Base-by-base conservation (phyloP, 75 land plant genomes). In the Pinus albicaulis region DNA sequence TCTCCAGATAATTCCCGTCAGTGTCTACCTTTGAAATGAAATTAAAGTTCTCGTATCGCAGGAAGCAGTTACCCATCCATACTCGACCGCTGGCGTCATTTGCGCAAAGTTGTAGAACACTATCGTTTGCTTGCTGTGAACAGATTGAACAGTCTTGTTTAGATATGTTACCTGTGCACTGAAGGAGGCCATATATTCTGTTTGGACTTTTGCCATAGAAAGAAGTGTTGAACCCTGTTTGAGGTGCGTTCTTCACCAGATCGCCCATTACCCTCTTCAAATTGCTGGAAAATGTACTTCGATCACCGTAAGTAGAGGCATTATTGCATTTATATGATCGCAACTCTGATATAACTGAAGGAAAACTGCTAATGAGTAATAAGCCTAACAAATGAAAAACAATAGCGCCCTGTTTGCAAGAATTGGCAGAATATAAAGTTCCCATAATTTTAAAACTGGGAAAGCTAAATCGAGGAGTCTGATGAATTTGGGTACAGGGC, bases 151-250 rank as follows among this genome's bases (percentile, higher is more conserved):
- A 64, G 2, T 64, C 34, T 16, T 16, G 8, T 31, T 34, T 2
- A 1, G 68, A 64, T 31, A 31, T 16, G 17, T 64, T 64, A 0
- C 8, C 68, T 0, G 7, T 64, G 34, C 38, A 64, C 68, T 64
- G 68, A 3, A 64, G 20, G 19, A 64, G 38, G 7, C 68, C 68
- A 31, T 64, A 31, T 38, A 31, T 36, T 11, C 34, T 28, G 7
- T 64, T 64, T 7, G n/a, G 38, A 16, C 20, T 28, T 16, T 31
- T 20, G 2, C 68, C 68, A 31, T 16, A 19, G 1, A 7, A 31
- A 28, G 68, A 64, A 14, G 68, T 64, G 68, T 64, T 64, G 17
- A 28, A 64, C 7, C 68, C 68, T 64, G 68, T 44, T 17, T 64
- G 68, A 64, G 38, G 38, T 3, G 68, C 7, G 17, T 64, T 64